Conservation (phyloP, 129 eudicot species). For the Centella asiatica region DNA sequence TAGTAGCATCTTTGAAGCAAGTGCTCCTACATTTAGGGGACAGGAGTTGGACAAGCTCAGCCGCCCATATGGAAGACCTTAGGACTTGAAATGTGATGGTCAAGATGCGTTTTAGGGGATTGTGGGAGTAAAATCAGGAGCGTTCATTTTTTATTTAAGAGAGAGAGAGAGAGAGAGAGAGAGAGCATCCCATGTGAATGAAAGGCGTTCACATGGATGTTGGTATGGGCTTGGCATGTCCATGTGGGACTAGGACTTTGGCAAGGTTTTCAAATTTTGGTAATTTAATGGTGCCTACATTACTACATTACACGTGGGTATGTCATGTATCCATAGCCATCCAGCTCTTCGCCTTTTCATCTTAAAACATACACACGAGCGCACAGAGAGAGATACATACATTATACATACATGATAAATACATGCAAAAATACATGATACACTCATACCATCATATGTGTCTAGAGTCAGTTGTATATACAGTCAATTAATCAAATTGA, state of each 20-base stretch:
- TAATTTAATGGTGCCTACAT: slow-evolving; percentile 3
- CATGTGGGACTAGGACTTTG: slow-evolving; percentile 22
- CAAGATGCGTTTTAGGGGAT: slow-evolving; percentile 33
- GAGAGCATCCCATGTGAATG: slow-evolving; percentile 31
- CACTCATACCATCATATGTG: too few species aligned
- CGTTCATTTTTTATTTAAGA: slow-evolving; percentile 20
- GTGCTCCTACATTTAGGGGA: slow-evolving; percentile 49
- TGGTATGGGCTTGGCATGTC: slow-evolving; percentile 18
- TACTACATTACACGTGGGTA: neutral
- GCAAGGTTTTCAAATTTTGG: neutral
- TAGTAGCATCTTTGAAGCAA: slow-evolving; percentile 51
- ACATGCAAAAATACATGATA: too few species aligned
- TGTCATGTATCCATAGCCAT: neutral
- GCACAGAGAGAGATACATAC: too few species aligned
- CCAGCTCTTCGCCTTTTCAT: neutral
- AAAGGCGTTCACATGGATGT: slow-evolving; percentile 36
- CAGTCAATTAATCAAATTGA: too few species aligned
- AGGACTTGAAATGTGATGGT: slow-evolving; percentile 23
- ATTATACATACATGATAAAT: too few species aligned
- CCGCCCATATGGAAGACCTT: slow-evolving; percentile 49
- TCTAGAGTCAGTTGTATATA: too few species aligned
- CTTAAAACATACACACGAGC: neutral
- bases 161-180: slow-evolving; percentile 10
- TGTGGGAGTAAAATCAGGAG: slow-evolving; percentile 29
- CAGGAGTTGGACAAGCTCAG: slow-evolving; percentile 58